These are phyloP conservation scores for Ochetophila trinervis DNA, from an alignment of 306 rosid genomes.

Conservation along the genomic window DNA sequence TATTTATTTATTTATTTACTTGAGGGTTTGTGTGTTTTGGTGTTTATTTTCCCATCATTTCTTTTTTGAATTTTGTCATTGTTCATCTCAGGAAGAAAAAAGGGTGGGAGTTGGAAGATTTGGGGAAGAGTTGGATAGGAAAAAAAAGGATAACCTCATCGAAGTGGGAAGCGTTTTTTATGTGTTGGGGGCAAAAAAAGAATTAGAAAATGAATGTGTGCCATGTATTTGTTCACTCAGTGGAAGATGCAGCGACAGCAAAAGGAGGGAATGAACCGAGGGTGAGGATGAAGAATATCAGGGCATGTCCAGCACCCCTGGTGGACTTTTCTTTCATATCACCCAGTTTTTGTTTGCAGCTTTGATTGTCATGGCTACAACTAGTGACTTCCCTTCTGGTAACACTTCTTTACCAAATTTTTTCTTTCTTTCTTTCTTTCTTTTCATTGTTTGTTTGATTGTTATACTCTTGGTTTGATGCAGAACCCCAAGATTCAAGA, in stretches of 20 bases:
- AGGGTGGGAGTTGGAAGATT: neutral
- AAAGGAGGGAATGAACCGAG: slow-evolving; percentile 52
- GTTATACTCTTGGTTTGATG: too few species aligned
- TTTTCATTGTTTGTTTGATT: neutral
- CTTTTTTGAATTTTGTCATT: too few species aligned
- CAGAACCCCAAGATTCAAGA: too few species aligned
- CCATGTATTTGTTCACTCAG: slow-evolving; percentile 85
- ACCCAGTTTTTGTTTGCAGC: slow-evolving; percentile 68
- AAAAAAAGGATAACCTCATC: slow-evolving; percentile 44
- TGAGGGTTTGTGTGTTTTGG: too few species aligned
- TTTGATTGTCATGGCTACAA: slow-evolving; percentile 71
- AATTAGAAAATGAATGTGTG: slow-evolving; percentile 73
- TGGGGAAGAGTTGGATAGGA: neutral
- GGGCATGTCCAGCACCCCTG: slow-evolving; percentile 92
- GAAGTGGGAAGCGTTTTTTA: slow-evolving; percentile 8
- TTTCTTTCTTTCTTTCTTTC: too few species aligned
- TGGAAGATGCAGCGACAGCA: slow-evolving; percentile 51
- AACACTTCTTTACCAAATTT: neutral
- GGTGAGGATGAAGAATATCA: slow-evolving; percentile 81
- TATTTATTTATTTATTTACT: too few species aligned
- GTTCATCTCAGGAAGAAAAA: too few species aligned
- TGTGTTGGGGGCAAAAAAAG: neutral
- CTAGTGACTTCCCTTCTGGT: slow-evolving; percentile 84
- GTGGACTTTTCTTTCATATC: slow-evolving; percentile 63
- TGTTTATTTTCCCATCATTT: too few species aligned